Conservation (phyloP, 352 stramenopile genomes). For the Phytophthora brassicae region DNA sequence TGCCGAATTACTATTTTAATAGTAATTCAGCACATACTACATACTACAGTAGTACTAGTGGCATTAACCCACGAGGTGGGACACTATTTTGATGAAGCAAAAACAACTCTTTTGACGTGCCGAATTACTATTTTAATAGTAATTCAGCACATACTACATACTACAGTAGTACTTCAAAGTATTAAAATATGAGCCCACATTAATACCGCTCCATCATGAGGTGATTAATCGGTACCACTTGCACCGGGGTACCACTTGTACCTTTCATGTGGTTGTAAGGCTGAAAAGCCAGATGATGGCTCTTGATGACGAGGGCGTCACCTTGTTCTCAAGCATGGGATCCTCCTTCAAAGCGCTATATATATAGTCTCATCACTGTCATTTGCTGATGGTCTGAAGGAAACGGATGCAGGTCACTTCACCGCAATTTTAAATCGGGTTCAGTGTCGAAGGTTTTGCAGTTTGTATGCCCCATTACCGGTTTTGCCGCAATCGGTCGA, state of each 20-base stretch:
- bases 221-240: too few relatives aligned
- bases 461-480: slow-evolving; percentile 17
- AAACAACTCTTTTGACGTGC: background rate
- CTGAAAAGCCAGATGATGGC: slow-evolving; percentile 22
- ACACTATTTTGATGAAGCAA: background rate
- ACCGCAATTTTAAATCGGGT: slow-evolving; percentile 8
- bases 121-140: too few relatives aligned
- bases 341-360: slow-evolving; percentile 6
- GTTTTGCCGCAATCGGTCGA: slow-evolving; percentile 25
- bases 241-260: too few relatives aligned
- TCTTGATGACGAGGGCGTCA: background rate
- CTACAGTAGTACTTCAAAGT: too few relatives aligned
- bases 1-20: too few relatives aligned
- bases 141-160: too few relatives aligned
- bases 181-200: too few relatives aligned
- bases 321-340: slow-evolving; percentile 7
- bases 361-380: slow-evolving; percentile 7
- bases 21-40: too few relatives aligned
- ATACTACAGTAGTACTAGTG: background rate
- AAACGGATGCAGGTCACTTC: slow-evolving; percentile 2
- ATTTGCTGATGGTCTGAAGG: background rate
- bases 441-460: slow-evolving; percentile 9
- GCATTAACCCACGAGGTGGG: background rate
- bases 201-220: background rate
- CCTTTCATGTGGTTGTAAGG: slow-evolving; percentile 15